Evolutionary conservation across 495 filamentous ascomycete genomes (phyloP), one percentile per base, ranked within the genome.

Genomic region (Penicillium antarcticum): DNA sequence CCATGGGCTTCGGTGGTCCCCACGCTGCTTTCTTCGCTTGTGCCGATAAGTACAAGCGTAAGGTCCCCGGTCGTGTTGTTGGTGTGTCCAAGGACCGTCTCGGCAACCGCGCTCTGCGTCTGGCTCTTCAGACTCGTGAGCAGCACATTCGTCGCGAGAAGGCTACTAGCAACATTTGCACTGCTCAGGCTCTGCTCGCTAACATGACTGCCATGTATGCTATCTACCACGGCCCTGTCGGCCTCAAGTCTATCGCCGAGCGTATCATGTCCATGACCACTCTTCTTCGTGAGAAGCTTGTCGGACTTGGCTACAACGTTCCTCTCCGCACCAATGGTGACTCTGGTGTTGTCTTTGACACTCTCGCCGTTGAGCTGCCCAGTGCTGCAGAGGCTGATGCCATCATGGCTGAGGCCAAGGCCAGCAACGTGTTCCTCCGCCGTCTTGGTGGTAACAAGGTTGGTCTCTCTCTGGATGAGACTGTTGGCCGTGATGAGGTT

Each of bases 161-260:
- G 80, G 94, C 94, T 2, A 98, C 94, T 5, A 96, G 91, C 76
- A 98, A 98, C 69, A 95, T 98, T 51, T 98, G 94, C 71, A 98
- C 94, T 17, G 94, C 94, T 6, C 94, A 98, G 67, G 94, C 94
- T 8, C 69, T 98, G 14, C 79, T 97, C 29, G 94, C 94, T 16
- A 98, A 98, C 68, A 97, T 97, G 89, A 95, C 84, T 58, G 90
- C 94, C 43, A 88, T 98, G 72, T 98, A 97, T 68, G 94, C 91
- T n/a, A 81, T 97, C 33, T 98, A 97, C 66, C 94, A 98, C 64
- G 94, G 94, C 2, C 94, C 94, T 2, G 60, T 81, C 31, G 95
- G 95, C 12, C 76, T 98, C 41, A 89, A 84, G 71, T 80, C 80
- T 14, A 97, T 97, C 59, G 94, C 94, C 10, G 81, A 92, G 62